Percentiles rank a stretch among this genome's conserved stretches.
Evolutionary conservation across 768 basidiomycete species (phyloP).

Genomic region (Phlebiopsis gigantea): DNA sequence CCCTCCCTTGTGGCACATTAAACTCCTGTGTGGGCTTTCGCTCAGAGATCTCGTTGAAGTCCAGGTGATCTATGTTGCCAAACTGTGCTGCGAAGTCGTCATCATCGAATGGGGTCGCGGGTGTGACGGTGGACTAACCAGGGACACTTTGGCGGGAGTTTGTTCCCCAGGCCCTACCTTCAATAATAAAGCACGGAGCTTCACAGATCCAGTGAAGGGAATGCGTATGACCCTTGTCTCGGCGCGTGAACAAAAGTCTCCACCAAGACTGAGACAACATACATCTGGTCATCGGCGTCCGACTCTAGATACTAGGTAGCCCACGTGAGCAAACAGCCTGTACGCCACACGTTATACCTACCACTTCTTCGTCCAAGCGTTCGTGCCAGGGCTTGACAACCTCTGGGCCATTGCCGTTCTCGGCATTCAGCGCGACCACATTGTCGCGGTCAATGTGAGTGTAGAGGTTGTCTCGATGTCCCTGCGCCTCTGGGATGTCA

Average conservation of each 20-base stretch:
- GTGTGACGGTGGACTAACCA: slow-evolving; percentile 44
- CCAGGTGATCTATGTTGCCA: slow-evolving; percentile 69
- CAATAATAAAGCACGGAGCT: slow-evolving; percentile 73
- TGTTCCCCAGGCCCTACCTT: slow-evolving; percentile 80
- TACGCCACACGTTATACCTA: slow-evolving; percentile 32
- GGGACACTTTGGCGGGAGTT: slow-evolving; percentile 64
- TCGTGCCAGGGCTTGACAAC: slow-evolving; percentile 88
- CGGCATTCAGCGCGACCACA: slow-evolving; percentile 74
- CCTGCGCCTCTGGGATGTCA: slow-evolving; percentile 33
- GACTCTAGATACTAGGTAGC: slow-evolving; percentile 79
- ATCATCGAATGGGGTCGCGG: not conserved
- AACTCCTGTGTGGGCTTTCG: slow-evolving; percentile 68
- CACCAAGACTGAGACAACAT: slow-evolving; percentile 16
- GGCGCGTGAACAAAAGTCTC: not conserved
- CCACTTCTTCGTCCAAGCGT: slow-evolving; percentile 64
- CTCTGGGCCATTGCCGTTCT: slow-evolving; percentile 40
- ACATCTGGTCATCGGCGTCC: slow-evolving; percentile 91
- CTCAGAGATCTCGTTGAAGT: slow-evolving; percentile 71
- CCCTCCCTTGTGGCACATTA: slow-evolving; percentile 59
- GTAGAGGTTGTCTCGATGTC: slow-evolving; percentile 70
- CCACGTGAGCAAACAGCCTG: no score
- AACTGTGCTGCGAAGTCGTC: slow-evolving; percentile 42
- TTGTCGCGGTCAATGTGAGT: slow-evolving; percentile 72
- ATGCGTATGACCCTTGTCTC: slow-evolving; percentile 67
- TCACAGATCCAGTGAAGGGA: slow-evolving; percentile 86